Percentiles rank a stretch among this genome's conserved stretches.
These are phyloP conservation scores for Nannizziopsis barbatae DNA, from an alignment of 2,329 filamentous ascomycete species.

Conservation along the genomic window DNA sequence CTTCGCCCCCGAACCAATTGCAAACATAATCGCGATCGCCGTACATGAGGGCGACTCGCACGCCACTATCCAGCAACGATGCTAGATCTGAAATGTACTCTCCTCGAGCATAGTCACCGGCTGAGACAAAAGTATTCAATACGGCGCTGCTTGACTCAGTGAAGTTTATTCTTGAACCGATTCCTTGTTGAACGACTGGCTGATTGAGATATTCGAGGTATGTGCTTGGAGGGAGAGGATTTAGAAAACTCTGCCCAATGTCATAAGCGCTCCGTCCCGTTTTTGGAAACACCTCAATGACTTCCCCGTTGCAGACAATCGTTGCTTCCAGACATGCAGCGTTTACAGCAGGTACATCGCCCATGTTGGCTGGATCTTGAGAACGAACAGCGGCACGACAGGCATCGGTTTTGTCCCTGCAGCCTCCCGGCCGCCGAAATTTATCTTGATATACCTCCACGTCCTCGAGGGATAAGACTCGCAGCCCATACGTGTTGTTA, in stretches of 20 bases:
- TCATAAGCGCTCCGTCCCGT: slow-evolving; percentile 47
- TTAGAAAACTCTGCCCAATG: slow-evolving; percentile 41
- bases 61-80: slow-evolving; percentile 47
- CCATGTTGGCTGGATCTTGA: slow-evolving; percentile 41
- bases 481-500: slow-evolving; percentile 50
- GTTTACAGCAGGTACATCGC: slow-evolving; percentile 37
- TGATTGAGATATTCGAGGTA: slow-evolving; percentile 48
- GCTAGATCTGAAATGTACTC: slow-evolving; percentile 51
- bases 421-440: slow-evolving; percentile 40
- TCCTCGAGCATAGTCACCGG: slow-evolving; percentile 53
- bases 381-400: slow-evolving; percentile 40
- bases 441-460: slow-evolving; percentile 38
- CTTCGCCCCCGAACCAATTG: slow-evolving; percentile 60
- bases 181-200: slow-evolving; percentile 44
- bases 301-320: slow-evolving; percentile 46
- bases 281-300: slow-evolving; percentile 39
- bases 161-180: slow-evolving; percentile 51
- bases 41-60: slow-evolving; percentile 62
- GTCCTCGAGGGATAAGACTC: slow-evolving; percentile 39
- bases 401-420: slow-evolving; percentile 43
- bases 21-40: slow-evolving; percentile 49
- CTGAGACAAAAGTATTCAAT: slow-evolving; percentile 41
- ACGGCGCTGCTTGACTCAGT: slow-evolving; percentile 36
- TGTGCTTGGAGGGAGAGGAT: slow-evolving; percentile 44
- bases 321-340: slow-evolving; percentile 36